A percentile compares a stretch with the other conserved stretches of the same genome.
Evolutionary conservation across 78 protist species (phyloP).

Genomic region (Protostelium mycophagum): DNA sequence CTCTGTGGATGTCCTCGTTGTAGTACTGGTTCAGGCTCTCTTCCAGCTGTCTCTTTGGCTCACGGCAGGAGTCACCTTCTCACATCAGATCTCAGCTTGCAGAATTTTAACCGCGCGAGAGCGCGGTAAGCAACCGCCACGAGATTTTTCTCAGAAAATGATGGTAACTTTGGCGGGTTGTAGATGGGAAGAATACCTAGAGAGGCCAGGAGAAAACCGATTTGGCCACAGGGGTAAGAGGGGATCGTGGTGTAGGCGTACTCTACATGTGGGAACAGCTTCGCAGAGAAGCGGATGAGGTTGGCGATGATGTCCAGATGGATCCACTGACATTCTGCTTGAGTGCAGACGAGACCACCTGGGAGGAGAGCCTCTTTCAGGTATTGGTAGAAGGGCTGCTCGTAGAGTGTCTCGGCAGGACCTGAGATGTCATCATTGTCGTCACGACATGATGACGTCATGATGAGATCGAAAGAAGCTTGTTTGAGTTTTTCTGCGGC

Average conservation of each 20-base stretch:
- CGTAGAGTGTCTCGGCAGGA: conserved; percentile 86
- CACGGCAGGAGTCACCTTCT: not conserved
- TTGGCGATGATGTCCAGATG: conserved; percentile 76
- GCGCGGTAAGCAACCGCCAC: too few relatives aligned
- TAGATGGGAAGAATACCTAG: not conserved
- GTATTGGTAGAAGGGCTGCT: conserved; percentile 60
- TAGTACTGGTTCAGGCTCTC: conserved; percentile 75
- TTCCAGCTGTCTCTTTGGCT: not conserved
- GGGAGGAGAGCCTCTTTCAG: conserved; percentile 60
- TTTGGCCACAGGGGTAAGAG: conserved; percentile 91
- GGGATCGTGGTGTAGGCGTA: conserved; percentile 85
- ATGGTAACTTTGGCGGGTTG: too few relatives aligned
- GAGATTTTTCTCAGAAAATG: too few relatives aligned
- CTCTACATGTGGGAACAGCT: conserved; percentile 55
- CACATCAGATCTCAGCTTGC: not conserved
- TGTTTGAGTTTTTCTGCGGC: too few relatives aligned
- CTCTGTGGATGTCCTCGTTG: conserved; percentile 72
- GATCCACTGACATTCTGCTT: conserved; percentile 88
- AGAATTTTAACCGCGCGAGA: too few relatives aligned
- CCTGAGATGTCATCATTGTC: conserved; percentile 22
- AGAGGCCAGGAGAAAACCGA: conserved; percentile 75
- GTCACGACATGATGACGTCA: not conserved
- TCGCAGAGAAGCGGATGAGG: conserved; percentile 28
- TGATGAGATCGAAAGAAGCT: not conserved
- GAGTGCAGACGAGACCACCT: conserved; percentile 86